Percentiles rank a stretch among this genome's conserved stretches.
Evolutionary conservation across 2,329 filamentous ascomycete genomes (phyloP).

Genomic region (Xylariaceae sp.): DNA sequence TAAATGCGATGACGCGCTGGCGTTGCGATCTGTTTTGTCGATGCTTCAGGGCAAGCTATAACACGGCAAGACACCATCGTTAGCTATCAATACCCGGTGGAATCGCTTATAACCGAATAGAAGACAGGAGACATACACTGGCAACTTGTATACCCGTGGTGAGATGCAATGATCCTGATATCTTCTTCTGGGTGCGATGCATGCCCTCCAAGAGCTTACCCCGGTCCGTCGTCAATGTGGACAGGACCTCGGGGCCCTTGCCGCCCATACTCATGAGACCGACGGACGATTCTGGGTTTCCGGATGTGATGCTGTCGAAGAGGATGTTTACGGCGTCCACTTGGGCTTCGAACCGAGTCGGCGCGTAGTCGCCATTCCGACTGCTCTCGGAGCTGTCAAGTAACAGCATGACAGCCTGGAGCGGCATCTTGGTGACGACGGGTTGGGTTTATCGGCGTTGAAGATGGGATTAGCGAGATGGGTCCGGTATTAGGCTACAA

Average conservation of each 20-base stretch:
- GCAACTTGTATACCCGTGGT: constrained; percentile 94
- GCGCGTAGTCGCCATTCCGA: constrained; percentile 88
- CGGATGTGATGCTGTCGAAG: constrained; percentile 91
- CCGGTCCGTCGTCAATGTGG: constrained; percentile 91
- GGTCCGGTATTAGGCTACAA: neutral
- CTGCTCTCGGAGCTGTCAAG: constrained; percentile 99
- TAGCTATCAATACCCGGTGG: constrained; percentile 17
- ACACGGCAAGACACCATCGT: constrained; percentile 11
- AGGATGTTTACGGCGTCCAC: constrained; percentile 90
- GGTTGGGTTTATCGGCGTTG: neutral
- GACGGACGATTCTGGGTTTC: constrained; percentile 94
- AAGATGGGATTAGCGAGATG: neutral
- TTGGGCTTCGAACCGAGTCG: constrained; percentile 94
- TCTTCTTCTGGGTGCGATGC: constrained; percentile 85
- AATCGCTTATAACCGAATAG: neutral
- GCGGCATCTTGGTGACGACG: constrained; percentile 69
- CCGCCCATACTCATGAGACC: constrained; percentile 99
- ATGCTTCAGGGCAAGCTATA: constrained; percentile 89
- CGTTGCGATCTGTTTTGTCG: constrained; percentile 95
- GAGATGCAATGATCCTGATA: constrained; percentile 80
- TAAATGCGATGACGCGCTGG: constrained; percentile 94
- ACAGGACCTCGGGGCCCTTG: constrained; percentile 93
- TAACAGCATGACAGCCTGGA: constrained; percentile 99
- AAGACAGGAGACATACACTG: constrained; percentile 55
- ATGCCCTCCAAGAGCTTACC: constrained; percentile 91